Percentiles rank a stretch among this genome's conserved stretches.
These are phyloP conservation scores for Ophiostoma perfectum DNA, from an alignment of 2,329 filamentous ascomycete genomes.

Conservation along the genomic window DNA sequence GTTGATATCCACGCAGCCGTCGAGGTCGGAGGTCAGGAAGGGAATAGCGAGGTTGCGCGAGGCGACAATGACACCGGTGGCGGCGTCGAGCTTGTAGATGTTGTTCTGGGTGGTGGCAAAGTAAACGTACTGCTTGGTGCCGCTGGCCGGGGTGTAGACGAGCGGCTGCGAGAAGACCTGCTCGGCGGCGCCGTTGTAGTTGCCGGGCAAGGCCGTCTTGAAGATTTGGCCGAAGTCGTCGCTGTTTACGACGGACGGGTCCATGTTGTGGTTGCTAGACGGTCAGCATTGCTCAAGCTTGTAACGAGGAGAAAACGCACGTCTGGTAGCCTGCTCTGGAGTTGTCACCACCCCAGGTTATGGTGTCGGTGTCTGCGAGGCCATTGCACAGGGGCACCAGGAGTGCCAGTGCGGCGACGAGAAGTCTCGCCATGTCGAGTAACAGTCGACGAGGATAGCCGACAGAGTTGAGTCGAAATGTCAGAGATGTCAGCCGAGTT, in stretches of 20 bases:
- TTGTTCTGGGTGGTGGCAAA: slow-evolving; percentile 48
- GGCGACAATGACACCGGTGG: slow-evolving; percentile 40
- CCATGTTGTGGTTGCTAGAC: slow-evolving; percentile 54
- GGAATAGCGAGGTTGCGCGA: slow-evolving; percentile 41
- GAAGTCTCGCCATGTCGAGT: slow-evolving; percentile 9
- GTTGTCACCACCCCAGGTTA: slow-evolving; percentile 56
- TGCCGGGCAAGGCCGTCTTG: slow-evolving; percentile 47
- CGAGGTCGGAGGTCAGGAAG: slow-evolving; percentile 42
- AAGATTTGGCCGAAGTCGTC: slow-evolving; percentile 52
- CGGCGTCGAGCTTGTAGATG: slow-evolving; percentile 44
- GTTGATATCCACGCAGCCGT: slow-evolving; percentile 45
- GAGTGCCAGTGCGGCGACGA: slow-evolving; percentile 29
- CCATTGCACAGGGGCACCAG: slow-evolving; percentile 34
- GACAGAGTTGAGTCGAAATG: background rate
- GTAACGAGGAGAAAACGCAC: slow-evolving; percentile 32
- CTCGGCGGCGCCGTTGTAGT: slow-evolving; percentile 45
- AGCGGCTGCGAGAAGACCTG: slow-evolving; percentile 49
- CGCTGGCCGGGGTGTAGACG: slow-evolving; percentile 40
- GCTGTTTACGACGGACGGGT: slow-evolving; percentile 52
- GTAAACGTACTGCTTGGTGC: slow-evolving; percentile 43
- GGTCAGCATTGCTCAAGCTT: slow-evolving; percentile 9
- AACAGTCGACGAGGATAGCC: background rate
- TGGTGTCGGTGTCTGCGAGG: slow-evolving; percentile 47
- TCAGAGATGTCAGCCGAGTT: background rate
- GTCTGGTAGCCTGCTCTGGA: slow-evolving; percentile 49